phyloP scores from a whole-genome alignment of 352 stramenopile species.

The Phytophthora pseudosyringae region DNA sequence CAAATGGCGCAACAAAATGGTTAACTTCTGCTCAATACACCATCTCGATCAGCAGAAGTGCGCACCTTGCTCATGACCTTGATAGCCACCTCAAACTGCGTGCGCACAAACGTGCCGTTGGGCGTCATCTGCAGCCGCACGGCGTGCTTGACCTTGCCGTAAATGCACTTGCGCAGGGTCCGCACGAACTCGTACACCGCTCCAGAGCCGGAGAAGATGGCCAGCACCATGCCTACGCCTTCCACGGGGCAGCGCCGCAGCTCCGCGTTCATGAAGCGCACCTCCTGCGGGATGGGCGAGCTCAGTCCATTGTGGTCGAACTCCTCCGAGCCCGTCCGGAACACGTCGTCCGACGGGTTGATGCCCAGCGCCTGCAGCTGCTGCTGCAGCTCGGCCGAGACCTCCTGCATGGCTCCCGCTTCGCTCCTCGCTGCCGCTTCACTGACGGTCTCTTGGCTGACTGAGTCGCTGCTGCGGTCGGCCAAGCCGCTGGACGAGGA shows the following conservation, averaged over 20 bases:
- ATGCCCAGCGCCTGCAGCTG: constrained; percentile 86
- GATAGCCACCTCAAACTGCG: constrained; percentile 82
- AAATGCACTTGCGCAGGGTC: constrained; percentile 89
- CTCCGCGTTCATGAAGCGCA: constrained; percentile 89
- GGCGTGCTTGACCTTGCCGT: constrained; percentile 89
- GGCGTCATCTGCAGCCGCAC: constrained; percentile 81
- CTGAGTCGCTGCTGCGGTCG: constrained; percentile 8
- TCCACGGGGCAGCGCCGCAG: constrained; percentile 79
- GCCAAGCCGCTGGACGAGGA: constrained; percentile 1
- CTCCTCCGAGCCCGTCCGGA: constrained; percentile 77
- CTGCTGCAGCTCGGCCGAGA: constrained; percentile 74
- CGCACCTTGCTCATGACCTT: constrained; percentile 90
- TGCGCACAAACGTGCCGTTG: constrained; percentile 81
- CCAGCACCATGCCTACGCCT: constrained; percentile 76
- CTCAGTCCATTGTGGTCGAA: constrained; percentile 81
- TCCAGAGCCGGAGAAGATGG: constrained; percentile 81
- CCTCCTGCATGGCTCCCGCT: constrained; percentile 51
- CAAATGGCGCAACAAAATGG: not conserved
- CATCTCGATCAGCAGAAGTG: not conserved
- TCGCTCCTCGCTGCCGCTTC: constrained; percentile 10
- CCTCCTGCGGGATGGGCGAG: constrained; percentile 86
- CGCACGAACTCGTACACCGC: constrained; percentile 88
- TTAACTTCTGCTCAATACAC: not conserved
- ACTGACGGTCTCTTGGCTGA: constrained; percentile 4
- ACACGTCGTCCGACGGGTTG: constrained; percentile 81